Evolutionary conservation across 768 basidiomycete genomes (phyloP).

Genomic region (Candolleomyces aberdarensis): DNA sequence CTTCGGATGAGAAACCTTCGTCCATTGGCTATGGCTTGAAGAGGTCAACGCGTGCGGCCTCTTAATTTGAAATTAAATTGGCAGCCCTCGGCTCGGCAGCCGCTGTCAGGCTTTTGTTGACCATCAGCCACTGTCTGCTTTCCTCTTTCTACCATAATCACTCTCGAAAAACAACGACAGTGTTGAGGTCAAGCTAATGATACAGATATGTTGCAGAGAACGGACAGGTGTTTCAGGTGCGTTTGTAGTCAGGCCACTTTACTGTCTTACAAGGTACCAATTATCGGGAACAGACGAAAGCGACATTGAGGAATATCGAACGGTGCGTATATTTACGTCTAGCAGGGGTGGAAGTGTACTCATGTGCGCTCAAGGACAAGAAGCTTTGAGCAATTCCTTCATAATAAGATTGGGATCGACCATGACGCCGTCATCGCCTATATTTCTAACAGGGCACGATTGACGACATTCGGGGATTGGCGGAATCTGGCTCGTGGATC

Average conservation of each 20-base stretch:
- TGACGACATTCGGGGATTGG: constrained; percentile 73
- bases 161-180: not conserved
- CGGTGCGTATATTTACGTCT: constrained; percentile 39
- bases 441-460: constrained; percentile 72
- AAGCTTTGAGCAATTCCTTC: constrained; percentile 66
- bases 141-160: not conserved
- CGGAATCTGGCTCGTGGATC: constrained; percentile 35
- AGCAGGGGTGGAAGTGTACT: constrained; percentile 5
- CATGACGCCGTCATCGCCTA: constrained; percentile 72
- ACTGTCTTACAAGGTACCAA: not conserved
- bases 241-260: constrained; percentile 9
- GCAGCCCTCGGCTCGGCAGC: no score
- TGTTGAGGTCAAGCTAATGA: constrained; percentile 34
- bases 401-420: constrained; percentile 69
- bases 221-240: constrained; percentile 59
- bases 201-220: constrained; percentile 66
- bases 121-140: not conserved
- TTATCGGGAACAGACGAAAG: constrained; percentile 44
- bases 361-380: constrained; percentile 42
- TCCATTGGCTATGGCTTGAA: no score
- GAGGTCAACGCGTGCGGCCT: no score
- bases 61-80: constrained; percentile 1
- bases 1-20: no score
- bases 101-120: not conserved
- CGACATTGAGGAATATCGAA: constrained; percentile 73